Conservation (phyloP, 306 rosid species). For the Castanea sativa region DNA sequence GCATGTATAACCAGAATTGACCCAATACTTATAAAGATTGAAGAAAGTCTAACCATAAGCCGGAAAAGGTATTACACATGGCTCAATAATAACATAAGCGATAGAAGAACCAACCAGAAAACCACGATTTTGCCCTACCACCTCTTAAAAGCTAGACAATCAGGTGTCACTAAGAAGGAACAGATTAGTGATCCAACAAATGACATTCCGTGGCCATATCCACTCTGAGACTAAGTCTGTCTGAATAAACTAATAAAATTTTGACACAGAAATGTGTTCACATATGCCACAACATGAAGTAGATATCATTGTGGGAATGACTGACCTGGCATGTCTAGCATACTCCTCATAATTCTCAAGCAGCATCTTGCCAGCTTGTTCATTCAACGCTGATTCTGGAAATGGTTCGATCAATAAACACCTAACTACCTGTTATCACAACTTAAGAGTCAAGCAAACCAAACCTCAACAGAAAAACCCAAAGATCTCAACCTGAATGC, state of each 20-base stretch:
- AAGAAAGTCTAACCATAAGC: neutral
- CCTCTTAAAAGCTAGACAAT: neutral
- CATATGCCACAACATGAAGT: neutral
- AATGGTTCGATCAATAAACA: conserved; percentile 98
- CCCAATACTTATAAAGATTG: neutral
- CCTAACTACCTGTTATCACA: conserved; percentile 77
- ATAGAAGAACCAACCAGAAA: neutral
- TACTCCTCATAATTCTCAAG: conserved; percentile 94
- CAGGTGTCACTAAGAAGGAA: neutral
- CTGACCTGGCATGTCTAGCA: conserved; percentile 97
- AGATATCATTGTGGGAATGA: conserved; percentile 15
- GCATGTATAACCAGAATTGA: neutral
- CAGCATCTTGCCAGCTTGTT: conserved; percentile 91
- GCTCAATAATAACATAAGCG: neutral
- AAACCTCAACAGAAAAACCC: conserved; percentile 11
- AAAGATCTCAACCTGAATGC: conserved; percentile 9
- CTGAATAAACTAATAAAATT: neutral
- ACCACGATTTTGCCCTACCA: neutral
- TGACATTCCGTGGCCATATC: neutral
- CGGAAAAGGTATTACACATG: neutral
- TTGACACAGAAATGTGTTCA: conserved; percentile 2
- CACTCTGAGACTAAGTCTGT: neutral
- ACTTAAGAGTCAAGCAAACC: conserved; percentile 1
- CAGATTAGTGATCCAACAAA: neutral
- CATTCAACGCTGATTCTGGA: conserved; percentile 98